A percentile compares a stretch with the other conserved stretches of the same genome.
Conservation (phyloP, 1,284 basidiomycete genomes). For the Acaromyces ingoldii region DNA sequence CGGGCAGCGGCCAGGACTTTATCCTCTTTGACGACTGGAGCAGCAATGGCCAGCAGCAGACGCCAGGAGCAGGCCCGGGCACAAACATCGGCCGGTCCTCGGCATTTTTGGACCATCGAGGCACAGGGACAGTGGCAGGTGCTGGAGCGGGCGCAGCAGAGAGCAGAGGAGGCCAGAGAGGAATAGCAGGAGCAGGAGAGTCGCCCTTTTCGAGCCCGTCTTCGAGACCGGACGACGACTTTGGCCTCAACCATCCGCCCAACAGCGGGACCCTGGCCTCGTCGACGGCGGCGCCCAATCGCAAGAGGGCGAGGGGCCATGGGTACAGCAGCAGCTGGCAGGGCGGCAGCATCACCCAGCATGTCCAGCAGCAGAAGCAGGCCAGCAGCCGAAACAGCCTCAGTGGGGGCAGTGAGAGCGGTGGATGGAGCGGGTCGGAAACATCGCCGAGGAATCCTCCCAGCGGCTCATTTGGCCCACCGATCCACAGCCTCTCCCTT, state of each 20-base stretch:
- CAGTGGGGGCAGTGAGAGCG: conserved; percentile 12
- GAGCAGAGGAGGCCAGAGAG: too few species aligned
- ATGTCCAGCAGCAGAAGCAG: background rate
- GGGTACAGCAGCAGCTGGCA: conserved; percentile 13
- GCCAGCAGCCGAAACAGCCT: conserved; percentile 14
- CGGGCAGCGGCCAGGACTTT: too few species aligned
- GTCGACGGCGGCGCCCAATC: conserved; percentile 15
- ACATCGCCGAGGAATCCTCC: conserved; percentile 3
- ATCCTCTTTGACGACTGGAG: too few species aligned
- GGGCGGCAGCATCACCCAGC: background rate
- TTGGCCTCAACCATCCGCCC: conserved; percentile 10
- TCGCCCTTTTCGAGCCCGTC: conserved; percentile 18
- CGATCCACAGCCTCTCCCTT: conserved; percentile 24
- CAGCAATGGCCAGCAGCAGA: too few species aligned
- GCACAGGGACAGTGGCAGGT: too few species aligned
- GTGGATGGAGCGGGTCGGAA: background rate
- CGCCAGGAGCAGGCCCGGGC: too few species aligned
- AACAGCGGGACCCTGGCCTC: conserved; percentile 10
- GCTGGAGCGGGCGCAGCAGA: too few species aligned
- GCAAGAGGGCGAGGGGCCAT: conserved; percentile 26
- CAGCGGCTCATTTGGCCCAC: conserved; percentile 24
- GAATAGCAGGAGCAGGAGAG: conserved; percentile 13
- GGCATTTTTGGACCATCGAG: too few species aligned
- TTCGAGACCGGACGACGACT: conserved; percentile 19
- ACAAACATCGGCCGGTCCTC: too few species aligned